A percentile compares a stretch with the other conserved stretches of the same genome.
phyloP scores from a whole-genome alignment of 1,284 basidiomycete genomes.

The Wolfiporia cocos region DNA sequence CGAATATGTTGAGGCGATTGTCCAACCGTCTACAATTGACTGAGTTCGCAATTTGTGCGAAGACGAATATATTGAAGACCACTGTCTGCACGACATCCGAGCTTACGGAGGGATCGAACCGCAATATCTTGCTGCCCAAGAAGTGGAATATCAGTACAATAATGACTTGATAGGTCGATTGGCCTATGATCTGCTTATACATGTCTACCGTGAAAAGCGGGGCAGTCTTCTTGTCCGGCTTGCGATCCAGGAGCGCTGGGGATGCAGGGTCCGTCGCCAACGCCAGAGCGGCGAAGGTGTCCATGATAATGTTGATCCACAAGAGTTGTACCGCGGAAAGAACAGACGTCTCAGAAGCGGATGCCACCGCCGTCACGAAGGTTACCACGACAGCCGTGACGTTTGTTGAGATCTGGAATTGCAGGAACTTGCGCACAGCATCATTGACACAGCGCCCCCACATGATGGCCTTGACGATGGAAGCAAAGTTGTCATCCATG shows the following conservation, averaged over 20 bases:
- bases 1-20: constrained; percentile 84
- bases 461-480: constrained; percentile 96
- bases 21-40: constrained; percentile 89
- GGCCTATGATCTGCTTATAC: constrained; percentile 92
- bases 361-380: constrained; percentile 86
- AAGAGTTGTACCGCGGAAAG: constrained; percentile 93
- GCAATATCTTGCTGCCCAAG: constrained; percentile 69
- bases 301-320: constrained; percentile 98
- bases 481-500: constrained; percentile 97
- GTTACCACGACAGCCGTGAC: constrained; percentile 94
- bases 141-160: constrained; percentile 91
- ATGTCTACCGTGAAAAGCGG: constrained; percentile 89
- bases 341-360: constrained; percentile 72
- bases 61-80: constrained; percentile 97
- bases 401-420: constrained; percentile 98
- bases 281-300: constrained; percentile 95
- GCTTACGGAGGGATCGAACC: constrained; percentile 39
- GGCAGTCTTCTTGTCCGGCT: constrained; percentile 84
- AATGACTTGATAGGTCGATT: constrained; percentile 84
- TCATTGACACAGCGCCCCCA: constrained; percentile 99
- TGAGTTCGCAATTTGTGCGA: constrained; percentile 94
- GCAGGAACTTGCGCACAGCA: constrained; percentile 94
- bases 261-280: constrained; percentile 95
- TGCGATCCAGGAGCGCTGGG: constrained; percentile 76
- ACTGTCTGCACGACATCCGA: constrained; percentile 72